Evolutionary conservation across 2,329 filamentous ascomycete genomes (phyloP), one percentile per base, ranked within the genome.

Genomic region (Didymella segeticola): DNA sequence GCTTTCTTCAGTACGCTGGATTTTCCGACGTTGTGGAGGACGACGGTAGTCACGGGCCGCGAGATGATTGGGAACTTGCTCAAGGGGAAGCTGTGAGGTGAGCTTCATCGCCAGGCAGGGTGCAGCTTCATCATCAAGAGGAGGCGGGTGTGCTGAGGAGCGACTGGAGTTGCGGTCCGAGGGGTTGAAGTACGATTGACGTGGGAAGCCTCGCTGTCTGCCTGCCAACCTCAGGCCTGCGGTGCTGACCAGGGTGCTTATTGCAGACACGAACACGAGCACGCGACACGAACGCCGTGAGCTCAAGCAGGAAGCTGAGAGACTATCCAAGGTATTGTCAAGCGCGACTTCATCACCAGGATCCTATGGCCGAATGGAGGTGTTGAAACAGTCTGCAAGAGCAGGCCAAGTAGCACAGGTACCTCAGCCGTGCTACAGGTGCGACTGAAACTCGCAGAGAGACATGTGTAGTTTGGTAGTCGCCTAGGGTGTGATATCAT

Each of bases 11-110:
- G 88, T 76, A 96, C 91, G 4, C 80, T 96, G 62, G 92, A 96
- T 75, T 84, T 96, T 71, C 86, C 84, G n/a, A 96, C 91, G 1
- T 75, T 96, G 68, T 95, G 89, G 89, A 83, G 83, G 67, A 96
- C 89, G n/a, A 84, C 84, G 27, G 80, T 78, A 60, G 82, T 93
- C 56, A 96, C 91, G 1, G 91, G 80, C 2, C 79, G 86, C 53
- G 85, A 92, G 81, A 96, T 95, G 86, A 78, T 91, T 56, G 74
- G 75, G 27, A 93, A 96, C 75, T 72, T 96, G 73, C 70, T 60
- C 20, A 59, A 57, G 30, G 61, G 61, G 5, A 66, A 66, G 54
- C 12, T 66, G 29, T 66, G 36, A 62, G 43, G 7, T n/a, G n/a
- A n/a, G n/a, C n/a, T n/a, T n/a, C n/a, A n/a, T n/a, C n/a, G n/a